These are phyloP conservation scores for Cystobasidium slooffiae DNA, from an alignment of 1,284 basidiomycete species.

Conservation along the genomic window DNA sequence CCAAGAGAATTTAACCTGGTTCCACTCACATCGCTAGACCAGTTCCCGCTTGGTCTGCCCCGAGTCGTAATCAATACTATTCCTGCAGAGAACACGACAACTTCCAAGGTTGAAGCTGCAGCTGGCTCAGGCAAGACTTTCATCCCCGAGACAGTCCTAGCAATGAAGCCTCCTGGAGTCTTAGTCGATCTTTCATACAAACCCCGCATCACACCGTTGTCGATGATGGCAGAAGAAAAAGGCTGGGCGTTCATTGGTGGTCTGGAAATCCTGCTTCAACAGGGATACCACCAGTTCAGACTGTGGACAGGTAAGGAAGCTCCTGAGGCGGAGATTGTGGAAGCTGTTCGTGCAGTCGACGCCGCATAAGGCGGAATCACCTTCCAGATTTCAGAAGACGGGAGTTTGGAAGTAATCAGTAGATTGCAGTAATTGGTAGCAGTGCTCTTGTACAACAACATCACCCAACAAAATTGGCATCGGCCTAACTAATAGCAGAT, in stretches of 20 bases:
- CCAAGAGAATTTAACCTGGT: slow-evolving; percentile 66
- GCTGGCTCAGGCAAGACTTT: slow-evolving; percentile 53
- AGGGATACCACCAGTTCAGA: slow-evolving; percentile 82
- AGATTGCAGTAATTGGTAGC: slow-evolving; percentile 1
- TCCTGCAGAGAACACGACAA: slow-evolving; percentile 70
- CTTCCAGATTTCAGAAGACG: too few species aligned
- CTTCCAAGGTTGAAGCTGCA: slow-evolving; percentile 48
- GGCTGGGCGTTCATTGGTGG: slow-evolving; percentile 78
- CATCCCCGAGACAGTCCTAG: slow-evolving; percentile 28
- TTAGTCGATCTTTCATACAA: slow-evolving; percentile 92
- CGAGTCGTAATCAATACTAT: slow-evolving; percentile 82
- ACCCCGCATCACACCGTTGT: slow-evolving; percentile 64
- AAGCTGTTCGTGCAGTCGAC: slow-evolving; percentile 34
- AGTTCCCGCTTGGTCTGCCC: slow-evolving; percentile 65
- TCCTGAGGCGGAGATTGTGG: slow-evolving; percentile 34
- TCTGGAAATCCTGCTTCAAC: slow-evolving; percentile 80
- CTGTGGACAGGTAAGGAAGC: slow-evolving; percentile 69
- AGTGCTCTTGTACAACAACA: slow-evolving; percentile 10
- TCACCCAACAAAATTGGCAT: background rate
- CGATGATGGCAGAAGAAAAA: slow-evolving; percentile 54
- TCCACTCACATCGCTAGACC: slow-evolving; percentile 66
- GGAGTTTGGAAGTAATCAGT: background rate
- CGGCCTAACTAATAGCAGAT: background rate
- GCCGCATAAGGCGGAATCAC: background rate
- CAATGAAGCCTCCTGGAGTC: slow-evolving; percentile 61